Base-by-base conservation (phyloP, 306 rosid species). In the Casuarina glauca region DNA sequence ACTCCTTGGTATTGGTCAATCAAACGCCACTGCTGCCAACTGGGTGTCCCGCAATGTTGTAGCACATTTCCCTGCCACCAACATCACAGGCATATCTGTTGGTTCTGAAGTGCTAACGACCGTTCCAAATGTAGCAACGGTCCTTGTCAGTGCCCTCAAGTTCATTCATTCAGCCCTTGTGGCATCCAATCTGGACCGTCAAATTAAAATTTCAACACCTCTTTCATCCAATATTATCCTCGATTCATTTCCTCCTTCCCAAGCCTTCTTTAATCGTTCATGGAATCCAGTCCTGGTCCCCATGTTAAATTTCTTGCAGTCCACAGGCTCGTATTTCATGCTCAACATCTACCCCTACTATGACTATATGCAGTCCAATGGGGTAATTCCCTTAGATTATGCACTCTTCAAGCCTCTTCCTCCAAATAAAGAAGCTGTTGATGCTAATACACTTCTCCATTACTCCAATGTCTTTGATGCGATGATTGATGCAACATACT, bases 381-480 rank as follows among this genome's bases (percentile, higher is more conserved):
- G 96, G 16, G 93, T 90, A 16, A 92, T 92, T 78, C 87, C 97
- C 4, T 80, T 92, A 71, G 97, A 92, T 53, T 92, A 92, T 61
- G 89, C 97, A 53, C 95, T 92, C 36, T 86, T 90, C 82, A 86
- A 90, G 77, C 82, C 97, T 46, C 93, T 92, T 41, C 76, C 91
- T 69, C 85, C 92, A 4, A 84, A 81, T 84, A 92, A 92, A 84
- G 97, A 92, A 82, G 97, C 97, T 5, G 92, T 92, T 38, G 97
- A 92, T 84, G 87, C 97, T 32, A 92, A 92, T 57, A 90, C 96
- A 1, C 91, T 92, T 74, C 86, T 92, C 36, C 97, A 89, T 74
- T 92, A 92, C 90, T 41, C 96, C 78, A 92, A 90, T 79, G 97
- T 90, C 79, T 92, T 92, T 70, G 97, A 92, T 81, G 93, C 97